Base-by-base conservation (phyloP, 768 basidiomycete genomes). In the Symmetrospora coprosmae region DNA sequence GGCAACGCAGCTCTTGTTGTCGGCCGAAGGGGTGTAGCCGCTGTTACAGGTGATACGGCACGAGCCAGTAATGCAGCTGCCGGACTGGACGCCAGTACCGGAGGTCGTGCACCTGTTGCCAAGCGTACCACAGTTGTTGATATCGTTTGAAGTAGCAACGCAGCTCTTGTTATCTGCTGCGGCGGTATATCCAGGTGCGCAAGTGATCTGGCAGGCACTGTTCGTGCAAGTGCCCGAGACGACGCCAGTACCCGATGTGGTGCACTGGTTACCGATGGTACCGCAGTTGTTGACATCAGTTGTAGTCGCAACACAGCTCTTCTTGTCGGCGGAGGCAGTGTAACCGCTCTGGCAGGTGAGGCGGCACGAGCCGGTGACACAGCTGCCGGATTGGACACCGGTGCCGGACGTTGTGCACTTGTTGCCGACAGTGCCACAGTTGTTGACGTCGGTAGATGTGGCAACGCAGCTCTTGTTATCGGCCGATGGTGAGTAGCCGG, bases 101-200 rank as follows among this genome's bases (percentile, higher is more conserved):
- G 48, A 50, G 0, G 53, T 23, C 7, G 60, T 47, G 50, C 64
- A 65, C 21, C 31, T 37, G 16, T 50, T 48, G 35, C 49, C 33
- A 9, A 34, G 8, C 17, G 40, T 6, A 14, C 60, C 51, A 31
- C 64, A 64, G 51, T 64, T 64, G 56, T 49, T 48, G n/a, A 45
- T 9, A 39, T 64, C 63, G 23, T 2, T 23, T 19, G 23, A 30
- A 4, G 50, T 60, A 0, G 45, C 19, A 2, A 45, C 31, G 39
- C 65, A 66, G 27, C 19, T 19, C 25, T 50, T 53, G 45, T 50
- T 45, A 47, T 43, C 47, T 16, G 30, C 11, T 6, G 28, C 14
- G 46, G 60, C 58, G 33, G 53, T 45, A 51, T 51, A 52, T 25
- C 60, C 60, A 16, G 65, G 11, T 4, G 17, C 2, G 59, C 64